These are phyloP conservation scores for Arthrobotrys sinensis DNA, from an alignment of 2,329 filamentous ascomycete genomes.

Conservation along the genomic window DNA sequence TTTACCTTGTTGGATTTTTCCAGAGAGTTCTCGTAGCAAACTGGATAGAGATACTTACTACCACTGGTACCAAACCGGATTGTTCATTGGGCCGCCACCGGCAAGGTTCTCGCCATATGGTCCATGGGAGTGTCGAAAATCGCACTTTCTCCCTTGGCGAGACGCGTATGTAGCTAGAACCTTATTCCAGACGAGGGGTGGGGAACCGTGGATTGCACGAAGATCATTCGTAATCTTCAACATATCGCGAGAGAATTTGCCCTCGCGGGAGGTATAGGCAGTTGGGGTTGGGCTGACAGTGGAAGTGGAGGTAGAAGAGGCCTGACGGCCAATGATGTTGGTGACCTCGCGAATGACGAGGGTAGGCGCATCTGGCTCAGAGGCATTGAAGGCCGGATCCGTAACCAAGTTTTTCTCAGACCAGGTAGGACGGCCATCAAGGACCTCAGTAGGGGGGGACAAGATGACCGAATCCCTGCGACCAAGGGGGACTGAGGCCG, in stretches of 20 bases:
- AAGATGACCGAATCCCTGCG: constrained; percentile 20
- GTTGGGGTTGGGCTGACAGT: constrained; percentile 33
- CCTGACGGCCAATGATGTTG: constrained; percentile 24
- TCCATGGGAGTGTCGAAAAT: constrained; percentile 54
- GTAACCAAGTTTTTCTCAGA: constrained; percentile 20
- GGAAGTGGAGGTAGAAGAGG: neutral
- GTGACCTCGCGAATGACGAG: constrained; percentile 1
- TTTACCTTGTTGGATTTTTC: constrained; percentile 47
- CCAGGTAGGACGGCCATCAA: constrained; percentile 39
- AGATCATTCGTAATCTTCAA: constrained; percentile 57
- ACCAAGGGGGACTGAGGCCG: constrained; percentile 19
- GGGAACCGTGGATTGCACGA: constrained; percentile 51
- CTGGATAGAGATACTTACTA: constrained; percentile 39
- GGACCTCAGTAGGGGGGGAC: constrained; percentile 24
- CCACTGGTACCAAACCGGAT: constrained; percentile 61
- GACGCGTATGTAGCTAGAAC: constrained; percentile 49
- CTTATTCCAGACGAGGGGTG: constrained; percentile 52
- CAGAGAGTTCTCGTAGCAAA: neutral
- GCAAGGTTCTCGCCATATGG: constrained; percentile 60
- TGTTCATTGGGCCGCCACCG: constrained; percentile 59
- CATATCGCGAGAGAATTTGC: constrained; percentile 57
- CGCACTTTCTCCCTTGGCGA: constrained; percentile 42
- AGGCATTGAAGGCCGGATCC: constrained; percentile 36
- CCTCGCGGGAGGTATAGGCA: constrained; percentile 51
- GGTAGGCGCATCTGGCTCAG: constrained; percentile 16